Evolutionary conservation across 1,139 yeast genomes (phyloP).

Genomic region (Pneumocystis sp.): DNA sequence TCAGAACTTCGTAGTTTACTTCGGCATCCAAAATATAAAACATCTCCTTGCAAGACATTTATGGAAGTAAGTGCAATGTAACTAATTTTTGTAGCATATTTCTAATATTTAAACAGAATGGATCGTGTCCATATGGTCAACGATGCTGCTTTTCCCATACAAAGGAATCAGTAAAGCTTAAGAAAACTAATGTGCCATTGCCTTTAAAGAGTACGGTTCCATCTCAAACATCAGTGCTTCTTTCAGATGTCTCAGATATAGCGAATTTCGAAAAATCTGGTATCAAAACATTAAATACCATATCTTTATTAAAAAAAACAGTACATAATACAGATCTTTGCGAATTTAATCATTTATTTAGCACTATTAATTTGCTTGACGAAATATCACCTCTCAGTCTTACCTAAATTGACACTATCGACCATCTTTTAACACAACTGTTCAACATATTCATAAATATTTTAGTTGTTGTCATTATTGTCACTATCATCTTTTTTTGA

Average conservation of each 20-base stretch:
- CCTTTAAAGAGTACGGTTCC: not conserved
- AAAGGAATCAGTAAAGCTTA: not conserved
- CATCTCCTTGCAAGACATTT: slow-evolving; percentile 8
- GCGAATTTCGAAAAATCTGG: not conserved
- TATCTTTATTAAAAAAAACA: not conserved
- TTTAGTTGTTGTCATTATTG: not conserved
- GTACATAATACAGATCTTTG: not conserved
- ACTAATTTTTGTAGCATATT: not conserved
- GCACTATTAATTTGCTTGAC: not conserved
- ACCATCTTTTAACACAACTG: not conserved
- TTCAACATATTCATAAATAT: not conserved
- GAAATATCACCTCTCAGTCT: not conserved
- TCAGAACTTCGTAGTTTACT: slow-evolving; percentile 3
- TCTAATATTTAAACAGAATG: not conserved
- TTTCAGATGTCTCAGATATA: not conserved
- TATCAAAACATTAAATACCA: not conserved
- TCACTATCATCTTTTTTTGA: not conserved
- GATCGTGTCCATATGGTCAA: slow-evolving; percentile 9
- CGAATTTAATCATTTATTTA: not conserved
- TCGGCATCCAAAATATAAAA: slow-evolving; percentile 10
- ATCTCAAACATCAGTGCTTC: not conserved
- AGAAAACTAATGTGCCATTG: not conserved
- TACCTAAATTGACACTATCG: not conserved
- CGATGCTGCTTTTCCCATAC: slow-evolving; percentile 11
- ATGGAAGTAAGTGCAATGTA: not conserved